Base-by-base conservation (phyloP, 371 early-diverging fungal genomes). In the Syncephalastrum monosporum region DNA sequence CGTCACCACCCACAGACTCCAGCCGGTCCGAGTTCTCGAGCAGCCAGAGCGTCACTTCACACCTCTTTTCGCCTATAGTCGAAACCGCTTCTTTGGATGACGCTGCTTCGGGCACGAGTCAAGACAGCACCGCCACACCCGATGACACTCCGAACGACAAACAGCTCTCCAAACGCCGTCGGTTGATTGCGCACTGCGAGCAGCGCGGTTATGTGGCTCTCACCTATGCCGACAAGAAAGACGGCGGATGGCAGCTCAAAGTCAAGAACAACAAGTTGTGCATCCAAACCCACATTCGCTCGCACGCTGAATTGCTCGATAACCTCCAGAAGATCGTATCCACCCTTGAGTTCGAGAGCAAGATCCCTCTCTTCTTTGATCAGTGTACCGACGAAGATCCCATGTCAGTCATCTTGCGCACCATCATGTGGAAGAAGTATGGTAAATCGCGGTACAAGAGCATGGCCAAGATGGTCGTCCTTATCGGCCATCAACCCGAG, bases 241-340 rank as follows among this genome's bases (percentile, higher is more conserved):
- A 16, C 5, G 24, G 23, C 38, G 47, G 38, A 10, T 77, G 77
- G 77, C 17, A 42, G 19, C 42, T 77, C 8, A 64, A 68, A 12
- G 59, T 77, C 8, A 65, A 53, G 13, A 70, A 70, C 17, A 69
- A 68, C 12, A 59, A 53, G 1, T 42, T 77, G 27, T 47, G 38
- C 4, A 74, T 77, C 19, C 55, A 65, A 1, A 77, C 78, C 1
- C 27, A 60, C 43, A 74, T 77, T 17, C 65, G 44, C 15, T 65
- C 71, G 0, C 59, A 74, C 41, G 41, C 57, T 1, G 68, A 77
- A 5, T 46, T 77, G 3, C 44, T 72, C 33, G 5, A 42, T 17
- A 48, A 61, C 38, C 47, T 77, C 2, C 51, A 57, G 14, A 55
- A 61, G 13, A 72, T 71, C 33, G 15, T 67, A 4, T 42, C 56